phyloP scores from a whole-genome alignment of 1,284 basidiomycete species.

The Rhodotorula sp. region DNA sequence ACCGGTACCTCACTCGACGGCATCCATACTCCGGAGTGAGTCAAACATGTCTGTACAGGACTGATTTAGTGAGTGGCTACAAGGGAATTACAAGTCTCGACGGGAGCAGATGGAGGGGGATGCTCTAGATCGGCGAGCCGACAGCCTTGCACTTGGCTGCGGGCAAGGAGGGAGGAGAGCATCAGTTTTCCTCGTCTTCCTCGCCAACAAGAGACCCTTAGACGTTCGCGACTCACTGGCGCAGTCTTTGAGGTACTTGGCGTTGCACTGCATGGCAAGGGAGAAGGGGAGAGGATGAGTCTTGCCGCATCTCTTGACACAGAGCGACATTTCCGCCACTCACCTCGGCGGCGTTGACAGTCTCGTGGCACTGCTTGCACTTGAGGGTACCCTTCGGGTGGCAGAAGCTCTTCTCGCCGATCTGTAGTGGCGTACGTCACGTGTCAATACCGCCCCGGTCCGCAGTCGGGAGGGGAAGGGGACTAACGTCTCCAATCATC shows the following conservation, averaged over 20 bases:
- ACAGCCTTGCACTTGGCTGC: conserved; percentile 26
- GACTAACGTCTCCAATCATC: conserved; percentile 33
- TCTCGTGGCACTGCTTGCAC: conserved; percentile 31
- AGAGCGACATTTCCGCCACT: neutral
- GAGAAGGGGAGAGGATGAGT: neutral
- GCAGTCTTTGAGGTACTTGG: conserved; percentile 31
- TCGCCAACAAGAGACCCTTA: neutral
- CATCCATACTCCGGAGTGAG: neutral
- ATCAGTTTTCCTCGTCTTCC: neutral
- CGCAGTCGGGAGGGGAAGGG: too few relatives aligned
- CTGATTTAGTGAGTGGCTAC: neutral
- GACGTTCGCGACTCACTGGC: neutral
- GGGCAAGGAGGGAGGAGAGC: neutral
- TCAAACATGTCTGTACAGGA: neutral
- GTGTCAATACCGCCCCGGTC: too few relatives aligned
- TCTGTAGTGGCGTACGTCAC: conserved; percentile 9
- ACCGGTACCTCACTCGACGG: too few relatives aligned
- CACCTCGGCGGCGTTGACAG: conserved; percentile 19
- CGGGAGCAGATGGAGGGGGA: too few relatives aligned
- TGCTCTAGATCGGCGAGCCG: conserved; percentile 28
- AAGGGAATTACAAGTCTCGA: neutral
- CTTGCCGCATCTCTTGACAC: too few relatives aligned
- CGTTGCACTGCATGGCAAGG: conserved; percentile 22
- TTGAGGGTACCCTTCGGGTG: conserved; percentile 19
- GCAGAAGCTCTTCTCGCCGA: conserved; percentile 31